Conservation (phyloP, 2,329 filamentous ascomycete genomes). For the Scorias spongiosa region DNA sequence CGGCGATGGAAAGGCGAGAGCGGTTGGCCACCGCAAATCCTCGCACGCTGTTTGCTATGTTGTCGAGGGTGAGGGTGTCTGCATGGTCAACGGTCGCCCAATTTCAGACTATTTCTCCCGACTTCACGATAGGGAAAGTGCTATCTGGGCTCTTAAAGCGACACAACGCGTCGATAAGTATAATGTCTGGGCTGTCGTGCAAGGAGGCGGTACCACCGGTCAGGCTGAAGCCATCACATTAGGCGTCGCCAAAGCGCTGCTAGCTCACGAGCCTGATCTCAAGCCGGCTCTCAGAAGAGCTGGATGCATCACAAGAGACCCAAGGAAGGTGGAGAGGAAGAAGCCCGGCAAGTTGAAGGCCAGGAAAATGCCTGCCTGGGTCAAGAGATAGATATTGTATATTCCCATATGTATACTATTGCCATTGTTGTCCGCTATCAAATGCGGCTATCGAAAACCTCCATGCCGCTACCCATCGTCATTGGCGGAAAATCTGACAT, state of each 20-base stretch:
- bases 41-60: slow-evolving; percentile 73
- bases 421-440: too few species aligned
- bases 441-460: too few species aligned
- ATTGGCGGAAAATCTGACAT: too few species aligned
- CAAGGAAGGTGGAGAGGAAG: slow-evolving; percentile 90
- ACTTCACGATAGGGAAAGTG: slow-evolving; percentile 86
- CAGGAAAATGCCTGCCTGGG: slow-evolving; percentile 95
- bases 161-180: slow-evolving; percentile 85
- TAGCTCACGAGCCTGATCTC: slow-evolving; percentile 82
- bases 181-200: slow-evolving; percentile 78
- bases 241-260: slow-evolving; percentile 71
- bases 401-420: background rate
- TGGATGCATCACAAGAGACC: slow-evolving; percentile 81
- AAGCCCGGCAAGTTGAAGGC: slow-evolving; percentile 93
- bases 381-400: slow-evolving; percentile 49
- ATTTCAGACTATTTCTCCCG: slow-evolving; percentile 69
- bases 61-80: slow-evolving; percentile 83
- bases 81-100: slow-evolving; percentile 79
- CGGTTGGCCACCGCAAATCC: slow-evolving; percentile 73
- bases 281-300: slow-evolving; percentile 79
- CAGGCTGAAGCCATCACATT: slow-evolving; percentile 91
- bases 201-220: slow-evolving; percentile 80
- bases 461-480: too few species aligned
- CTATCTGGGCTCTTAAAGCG: slow-evolving; percentile 74
- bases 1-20: slow-evolving; percentile 60